Evolutionary conservation across 768 basidiomycete genomes (phyloP), one percentile per base, ranked within the genome.

Genomic region (Agrocybe chaxingu): DNA sequence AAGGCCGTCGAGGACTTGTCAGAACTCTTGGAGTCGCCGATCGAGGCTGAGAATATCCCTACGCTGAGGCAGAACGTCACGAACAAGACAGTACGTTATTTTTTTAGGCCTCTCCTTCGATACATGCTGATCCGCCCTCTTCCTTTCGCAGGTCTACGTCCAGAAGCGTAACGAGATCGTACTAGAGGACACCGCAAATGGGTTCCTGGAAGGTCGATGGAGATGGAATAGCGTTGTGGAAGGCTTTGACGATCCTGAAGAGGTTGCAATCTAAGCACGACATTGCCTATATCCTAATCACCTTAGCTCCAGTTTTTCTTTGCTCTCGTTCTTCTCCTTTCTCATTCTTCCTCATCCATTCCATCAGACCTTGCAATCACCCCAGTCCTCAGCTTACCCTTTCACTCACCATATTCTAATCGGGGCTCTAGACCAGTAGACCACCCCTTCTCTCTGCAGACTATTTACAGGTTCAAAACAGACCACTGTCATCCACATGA

Each of bases 141-240:
- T 16, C n/a, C 24, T n/a, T 18, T 40, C 29, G 11, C 11, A 89
- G 79, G 86, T 92, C 12, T 98, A 98, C 63, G 95, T 98, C n/a
- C 85, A 93, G 71, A 98, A 95, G 71, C 81, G 97, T 31, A 95
- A 97, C 66, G 88, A 93, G 66, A 95, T 98, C 61, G 80, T 99
- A 57, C 71, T 98, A 33, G 92, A 96, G 60, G 97, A 98, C 67
- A 98, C 96, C 0, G 89, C 95, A 0, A 82, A 78, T 52, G 95
- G 95, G 4, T 95, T 91, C 71, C 66, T 84, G 37, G 94, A 97
- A 45, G 89, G 82, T 8, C 71, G 92, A 51, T 94, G 92, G 92
- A 75, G 60, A 56, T 93, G 90, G 92, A 92, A 92, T 62, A 72
- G 71, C 2, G 16, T 67, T 6, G 82, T 92, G 4, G 85, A 86